These are phyloP conservation scores for Talaromyces sp. DNA, from an alignment of 2,329 filamentous ascomycete species.

Conservation along the genomic window DNA sequence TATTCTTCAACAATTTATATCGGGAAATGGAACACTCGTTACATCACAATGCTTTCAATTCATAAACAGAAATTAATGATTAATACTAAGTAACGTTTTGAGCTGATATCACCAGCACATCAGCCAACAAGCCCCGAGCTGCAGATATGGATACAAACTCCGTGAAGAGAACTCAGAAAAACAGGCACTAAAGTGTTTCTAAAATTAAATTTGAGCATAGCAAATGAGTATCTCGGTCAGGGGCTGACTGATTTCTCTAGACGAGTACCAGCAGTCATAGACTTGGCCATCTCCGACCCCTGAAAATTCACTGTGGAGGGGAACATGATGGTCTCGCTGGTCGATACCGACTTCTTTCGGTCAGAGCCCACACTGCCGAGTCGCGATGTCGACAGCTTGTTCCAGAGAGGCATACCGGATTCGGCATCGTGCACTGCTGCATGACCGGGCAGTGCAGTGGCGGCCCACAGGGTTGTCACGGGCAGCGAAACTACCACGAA, in stretches of 20 bases:
- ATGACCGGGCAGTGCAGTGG: conserved; percentile 32
- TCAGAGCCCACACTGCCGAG: not conserved
- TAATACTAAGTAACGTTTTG: not conserved
- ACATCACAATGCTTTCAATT: not conserved
- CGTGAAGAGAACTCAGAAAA: not conserved
- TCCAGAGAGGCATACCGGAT: conserved; percentile 12
- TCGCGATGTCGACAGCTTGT: conserved; percentile 12
- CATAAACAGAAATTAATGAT: not conserved
- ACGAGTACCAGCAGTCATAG: conserved; percentile 15
- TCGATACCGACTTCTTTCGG: conserved; percentile 19
- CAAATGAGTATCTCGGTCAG: conserved; percentile 45
- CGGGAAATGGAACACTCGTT: not conserved
- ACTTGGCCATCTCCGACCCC: conserved; percentile 4
- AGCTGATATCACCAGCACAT: not conserved
- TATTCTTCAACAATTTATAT: not conserved
- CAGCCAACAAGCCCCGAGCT: not conserved
- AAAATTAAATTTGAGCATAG: not conserved
- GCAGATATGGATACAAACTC: not conserved
- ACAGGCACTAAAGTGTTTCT: not conserved
- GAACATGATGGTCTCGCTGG: not conserved
- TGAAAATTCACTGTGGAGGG: conserved; percentile 1
- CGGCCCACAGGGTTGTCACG: conserved; percentile 64
- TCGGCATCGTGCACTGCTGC: conserved; percentile 4
- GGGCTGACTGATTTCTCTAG: conserved; percentile 38
- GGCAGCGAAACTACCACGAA: conserved; percentile 62